These are phyloP conservation scores for Alternaria viburni DNA, from an alignment of 2,329 filamentous ascomycete genomes.

Conservation along the genomic window DNA sequence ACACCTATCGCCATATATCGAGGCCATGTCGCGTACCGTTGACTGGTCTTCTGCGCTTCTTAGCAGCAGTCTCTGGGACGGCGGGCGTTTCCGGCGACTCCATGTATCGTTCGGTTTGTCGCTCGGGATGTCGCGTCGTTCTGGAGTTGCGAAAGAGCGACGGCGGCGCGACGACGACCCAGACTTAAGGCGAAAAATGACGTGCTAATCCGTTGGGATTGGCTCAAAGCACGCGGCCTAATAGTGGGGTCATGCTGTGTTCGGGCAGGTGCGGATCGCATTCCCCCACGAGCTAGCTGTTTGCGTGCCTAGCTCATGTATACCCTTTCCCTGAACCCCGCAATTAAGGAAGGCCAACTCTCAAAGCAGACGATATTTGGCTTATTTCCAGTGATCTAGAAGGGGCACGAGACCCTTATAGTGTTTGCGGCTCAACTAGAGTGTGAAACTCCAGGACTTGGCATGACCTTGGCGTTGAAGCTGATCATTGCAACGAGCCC, in stretches of 20 bases:
- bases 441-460: neutral
- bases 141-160: slow-evolving; percentile 12
- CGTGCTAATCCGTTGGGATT: slow-evolving; percentile 15
- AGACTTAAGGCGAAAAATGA: slow-evolving; percentile 22
- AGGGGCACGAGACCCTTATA: neutral
- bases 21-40: slow-evolving; percentile 25
- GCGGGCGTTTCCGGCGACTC: slow-evolving; percentile 16
- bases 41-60: slow-evolving; percentile 34
- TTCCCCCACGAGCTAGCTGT: neutral
- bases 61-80: slow-evolving; percentile 16
- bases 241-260: slow-evolving; percentile 3
- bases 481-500: neutral
- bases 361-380: neutral
- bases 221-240: slow-evolving; percentile 8
- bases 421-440: neutral
- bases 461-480: neutral
- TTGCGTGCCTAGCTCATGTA: neutral
- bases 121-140: slow-evolving; percentile 18
- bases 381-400: neutral
- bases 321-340: slow-evolving; percentile 1
- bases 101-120: slow-evolving; percentile 18
- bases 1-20: neutral
- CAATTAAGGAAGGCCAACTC: neutral
- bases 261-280: neutral
- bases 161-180: slow-evolving; percentile 5